These are phyloP conservation scores for Plasmodium chabaudi DNA, from an alignment of 169 alveolate species.

Conservation along the genomic window DNA sequence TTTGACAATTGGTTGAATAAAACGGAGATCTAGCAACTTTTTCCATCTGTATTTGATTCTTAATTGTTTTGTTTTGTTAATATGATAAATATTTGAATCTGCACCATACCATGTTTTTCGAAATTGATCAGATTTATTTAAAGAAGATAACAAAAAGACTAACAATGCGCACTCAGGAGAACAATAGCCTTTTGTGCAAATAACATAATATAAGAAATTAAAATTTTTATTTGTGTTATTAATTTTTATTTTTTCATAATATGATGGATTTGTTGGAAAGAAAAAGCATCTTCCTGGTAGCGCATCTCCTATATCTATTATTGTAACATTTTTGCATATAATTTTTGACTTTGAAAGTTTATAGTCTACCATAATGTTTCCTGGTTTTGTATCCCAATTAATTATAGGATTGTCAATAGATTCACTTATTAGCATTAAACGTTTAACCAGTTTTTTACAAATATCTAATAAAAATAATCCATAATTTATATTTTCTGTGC, in stretches of 20 bases:
- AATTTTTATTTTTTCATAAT: slow-evolving; percentile 68
- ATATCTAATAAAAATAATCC: slow-evolving; percentile 78
- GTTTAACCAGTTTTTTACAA: slow-evolving; percentile 77
- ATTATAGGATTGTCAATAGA: slow-evolving; percentile 77
- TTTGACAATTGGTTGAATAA: slow-evolving; percentile 55
- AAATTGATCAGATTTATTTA: slow-evolving; percentile 78
- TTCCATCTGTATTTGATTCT: slow-evolving; percentile 79
- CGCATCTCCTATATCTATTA: slow-evolving; percentile 84
- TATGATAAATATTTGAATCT: slow-evolving; percentile 52
- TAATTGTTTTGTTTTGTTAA: slow-evolving; percentile 73
- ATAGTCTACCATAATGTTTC: slow-evolving; percentile 78
- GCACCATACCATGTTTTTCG: slow-evolving; percentile 81
- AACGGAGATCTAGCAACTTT: slow-evolving; percentile 67
- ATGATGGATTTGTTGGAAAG: slow-evolving; percentile 80
- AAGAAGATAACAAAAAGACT: slow-evolving; percentile 79
- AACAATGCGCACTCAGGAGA: slow-evolving; percentile 84
- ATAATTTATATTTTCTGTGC: slow-evolving; percentile 59
- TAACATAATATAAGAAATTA: slow-evolving; percentile 75
- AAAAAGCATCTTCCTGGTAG: slow-evolving; percentile 80
- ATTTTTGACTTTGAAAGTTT: slow-evolving; percentile 70
- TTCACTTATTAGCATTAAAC: slow-evolving; percentile 73
- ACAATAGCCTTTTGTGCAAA: slow-evolving; percentile 84
- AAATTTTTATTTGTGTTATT: slow-evolving; percentile 47
- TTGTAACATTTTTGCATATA: slow-evolving; percentile 79
- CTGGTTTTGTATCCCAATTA: slow-evolving; percentile 86